Conservation (phyloP, 768 basidiomycete genomes). For the Sporobolomyces phaffii region DNA sequence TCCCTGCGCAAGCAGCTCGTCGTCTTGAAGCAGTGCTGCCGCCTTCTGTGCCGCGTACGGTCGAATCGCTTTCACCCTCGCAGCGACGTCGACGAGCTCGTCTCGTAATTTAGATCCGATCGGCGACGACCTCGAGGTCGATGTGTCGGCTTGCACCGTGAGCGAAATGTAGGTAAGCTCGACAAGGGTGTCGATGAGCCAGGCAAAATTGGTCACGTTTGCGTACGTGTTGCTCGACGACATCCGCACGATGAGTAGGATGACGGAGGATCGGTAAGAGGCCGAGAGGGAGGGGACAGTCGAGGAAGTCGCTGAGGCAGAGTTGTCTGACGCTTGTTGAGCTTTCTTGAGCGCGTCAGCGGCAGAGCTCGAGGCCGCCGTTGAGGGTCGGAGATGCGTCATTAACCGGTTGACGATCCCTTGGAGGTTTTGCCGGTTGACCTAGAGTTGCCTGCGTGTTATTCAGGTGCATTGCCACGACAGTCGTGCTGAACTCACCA, state of each 20-base stretch:
- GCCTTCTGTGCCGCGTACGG: conserved; percentile 76
- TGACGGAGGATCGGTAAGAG: conserved; percentile 76
- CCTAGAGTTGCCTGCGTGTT: too few species aligned
- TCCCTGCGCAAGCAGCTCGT: conserved; percentile 54
- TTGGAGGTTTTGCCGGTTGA: conserved; percentile 74
- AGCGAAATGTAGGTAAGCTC: conserved; percentile 78
- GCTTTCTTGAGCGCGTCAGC: conserved; percentile 34
- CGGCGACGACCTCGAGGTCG: conserved; percentile 48
- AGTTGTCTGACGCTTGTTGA: conserved; percentile 24
- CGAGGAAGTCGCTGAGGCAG: conserved; percentile 39
- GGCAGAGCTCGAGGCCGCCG: conserved; percentile 42
- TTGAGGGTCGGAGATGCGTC: conserved; percentile 59
- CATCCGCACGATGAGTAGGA: conserved; percentile 76
- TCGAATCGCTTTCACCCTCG: conserved; percentile 68
- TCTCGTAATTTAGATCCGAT: conserved; percentile 72
- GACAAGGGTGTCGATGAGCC: conserved; percentile 91
- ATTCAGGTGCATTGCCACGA: too few species aligned
- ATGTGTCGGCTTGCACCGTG: conserved; percentile 23
- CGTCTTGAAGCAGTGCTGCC: conserved; percentile 73
- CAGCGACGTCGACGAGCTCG: conserved; percentile 78
- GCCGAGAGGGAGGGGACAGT: conserved; percentile 57
- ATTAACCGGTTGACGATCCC: conserved; percentile 84
- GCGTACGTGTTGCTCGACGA: conserved; percentile 73
- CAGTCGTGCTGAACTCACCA: conserved; percentile 71
- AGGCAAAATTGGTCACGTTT: conserved; percentile 87